A percentile compares a stretch with the other conserved stretches of the same genome.
Evolutionary conservation across 1,284 basidiomycete species (phyloP).

Genomic region (Apiotrichum gracile): DNA sequence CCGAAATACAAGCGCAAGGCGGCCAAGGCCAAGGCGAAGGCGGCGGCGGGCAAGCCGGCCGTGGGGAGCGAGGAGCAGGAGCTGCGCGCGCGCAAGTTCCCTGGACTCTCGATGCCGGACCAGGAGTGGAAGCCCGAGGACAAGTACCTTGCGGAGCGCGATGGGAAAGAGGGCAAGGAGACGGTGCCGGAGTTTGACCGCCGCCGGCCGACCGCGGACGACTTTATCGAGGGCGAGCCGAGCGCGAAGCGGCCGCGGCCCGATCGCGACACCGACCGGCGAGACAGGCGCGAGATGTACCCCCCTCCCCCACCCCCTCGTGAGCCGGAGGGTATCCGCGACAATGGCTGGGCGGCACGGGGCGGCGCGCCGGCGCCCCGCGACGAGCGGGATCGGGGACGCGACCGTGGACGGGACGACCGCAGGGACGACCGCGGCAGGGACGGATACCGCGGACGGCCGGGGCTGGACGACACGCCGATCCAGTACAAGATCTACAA

Average conservation of each 20-base stretch:
- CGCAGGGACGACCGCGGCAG: conserved; percentile 15
- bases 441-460: conserved; percentile 25
- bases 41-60: conserved; percentile 27
- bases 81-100: conserved; percentile 77
- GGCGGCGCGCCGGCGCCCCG: too few species aligned
- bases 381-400: conserved; percentile 24
- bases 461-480: conserved; percentile 68
- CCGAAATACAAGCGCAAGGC: conserved; percentile 86
- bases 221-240: conserved; percentile 49
- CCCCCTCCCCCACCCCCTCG: too few species aligned
- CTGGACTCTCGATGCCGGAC: conserved; percentile 81
- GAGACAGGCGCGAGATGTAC: too few species aligned
- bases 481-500: conserved; percentile 92
- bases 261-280: too few species aligned
- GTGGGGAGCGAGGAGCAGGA: conserved; percentile 55
- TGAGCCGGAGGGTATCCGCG: conserved; percentile 30
- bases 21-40: conserved; percentile 46
- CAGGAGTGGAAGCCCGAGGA: conserved; percentile 53
- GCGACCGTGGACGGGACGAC: conserved; percentile 32
- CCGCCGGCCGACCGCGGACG: conserved; percentile 48
- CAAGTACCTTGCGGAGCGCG: conserved; percentile 49
- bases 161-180: conserved; percentile 56
- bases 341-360: conserved; percentile 8
- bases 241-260: conserved; percentile 57
- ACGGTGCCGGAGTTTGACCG: conserved; percentile 47